Base-by-base conservation (phyloP, 495 filamentous ascomycete species). In the Choiromyces venosus region DNA sequence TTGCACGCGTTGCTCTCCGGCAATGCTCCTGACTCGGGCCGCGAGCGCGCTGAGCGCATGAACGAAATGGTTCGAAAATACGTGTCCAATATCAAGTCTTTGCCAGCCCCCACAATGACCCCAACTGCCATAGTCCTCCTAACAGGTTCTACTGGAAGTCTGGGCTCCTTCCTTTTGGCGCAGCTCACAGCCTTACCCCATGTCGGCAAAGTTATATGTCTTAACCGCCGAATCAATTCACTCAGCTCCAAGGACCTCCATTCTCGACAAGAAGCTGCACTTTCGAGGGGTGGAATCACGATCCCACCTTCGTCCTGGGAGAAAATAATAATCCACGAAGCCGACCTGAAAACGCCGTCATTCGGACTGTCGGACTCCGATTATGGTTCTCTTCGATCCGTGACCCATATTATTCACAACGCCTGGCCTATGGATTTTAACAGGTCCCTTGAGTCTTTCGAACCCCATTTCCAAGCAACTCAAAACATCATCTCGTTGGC, bases 101-200 rank as follows among this genome's bases (percentile, higher is more conserved):
- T 77, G n/a, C 25, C n/a, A 21, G 25, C 29, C 19, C 52, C 25
- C 3, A 4, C 42, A 6, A 61, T 33, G 52, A 29, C 25, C 16
- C 52, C 52, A 61, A 64, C 52, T 14, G 69, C 74, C 19, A 33
- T 70, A 42, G 77, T 72, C 84, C 80, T 90, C 61, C 82, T 90
- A 16, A 90, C 88, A 0, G 88, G 88, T 21, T 85, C 87, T 0
- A 90, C 87, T 4, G 88, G 88, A 10, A 85, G 84, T 36, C 84
- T 90, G 25, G 88, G 88, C 16, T 85, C 86, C 1, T 87, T 89
- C 67, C 81, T 86, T 9, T 82, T 90, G 4, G 80, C 82, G 42
- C 83, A 84, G 68, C 83, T 90, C 14, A 78, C 88, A 1, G 80
- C 83, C 39, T 83, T 86, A 21, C 80, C 84, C 5, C 80, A 82